phyloP scores from a whole-genome alignment of 2,329 filamentous ascomycete species.

The Ophiocordyceps australis region DNA sequence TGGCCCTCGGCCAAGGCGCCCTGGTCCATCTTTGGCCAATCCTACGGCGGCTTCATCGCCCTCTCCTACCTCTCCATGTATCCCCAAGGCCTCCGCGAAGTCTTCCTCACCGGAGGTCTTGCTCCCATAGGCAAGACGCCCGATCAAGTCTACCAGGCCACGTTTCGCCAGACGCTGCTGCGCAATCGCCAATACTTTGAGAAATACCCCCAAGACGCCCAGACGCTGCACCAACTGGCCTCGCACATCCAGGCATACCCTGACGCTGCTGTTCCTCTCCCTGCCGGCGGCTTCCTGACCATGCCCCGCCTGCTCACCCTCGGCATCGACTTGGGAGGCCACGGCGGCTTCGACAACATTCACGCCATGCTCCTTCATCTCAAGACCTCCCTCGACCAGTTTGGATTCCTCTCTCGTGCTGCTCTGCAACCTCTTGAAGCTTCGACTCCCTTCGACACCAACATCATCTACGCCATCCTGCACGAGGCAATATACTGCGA shows the following conservation, averaged over 20 bases:
- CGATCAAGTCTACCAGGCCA: slow-evolving; percentile 57
- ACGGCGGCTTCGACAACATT: slow-evolving; percentile 59
- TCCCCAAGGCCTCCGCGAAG: slow-evolving; percentile 62
- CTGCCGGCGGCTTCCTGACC: slow-evolving; percentile 56
- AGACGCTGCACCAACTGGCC: slow-evolving; percentile 47
- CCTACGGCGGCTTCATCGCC: slow-evolving; percentile 77
- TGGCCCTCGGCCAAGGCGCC: slow-evolving; percentile 52
- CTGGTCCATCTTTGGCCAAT: slow-evolving; percentile 82
- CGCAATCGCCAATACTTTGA: slow-evolving; percentile 65
- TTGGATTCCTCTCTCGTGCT: slow-evolving; percentile 56
- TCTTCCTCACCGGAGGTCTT: slow-evolving; percentile 71
- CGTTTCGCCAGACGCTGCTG: slow-evolving; percentile 50
- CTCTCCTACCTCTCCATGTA: slow-evolving; percentile 71
- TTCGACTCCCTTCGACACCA: slow-evolving; percentile 51
- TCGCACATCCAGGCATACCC: slow-evolving; percentile 39
- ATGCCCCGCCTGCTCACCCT: slow-evolving; percentile 58
- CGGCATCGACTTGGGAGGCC: slow-evolving; percentile 61
- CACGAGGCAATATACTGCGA: slow-evolving; percentile 83
- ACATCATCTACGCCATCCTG: slow-evolving; percentile 68
- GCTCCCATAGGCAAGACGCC: slow-evolving; percentile 55
- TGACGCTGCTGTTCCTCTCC: slow-evolving; percentile 37
- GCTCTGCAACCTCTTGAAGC: slow-evolving; percentile 52
- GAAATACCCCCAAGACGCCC: slow-evolving; percentile 71
- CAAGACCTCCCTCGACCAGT: slow-evolving; percentile 54
- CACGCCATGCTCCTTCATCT: slow-evolving; percentile 57